phyloP scores from a whole-genome alignment of 1,139 yeast genomes.

The Saccharomyces pastorianus region DNA sequence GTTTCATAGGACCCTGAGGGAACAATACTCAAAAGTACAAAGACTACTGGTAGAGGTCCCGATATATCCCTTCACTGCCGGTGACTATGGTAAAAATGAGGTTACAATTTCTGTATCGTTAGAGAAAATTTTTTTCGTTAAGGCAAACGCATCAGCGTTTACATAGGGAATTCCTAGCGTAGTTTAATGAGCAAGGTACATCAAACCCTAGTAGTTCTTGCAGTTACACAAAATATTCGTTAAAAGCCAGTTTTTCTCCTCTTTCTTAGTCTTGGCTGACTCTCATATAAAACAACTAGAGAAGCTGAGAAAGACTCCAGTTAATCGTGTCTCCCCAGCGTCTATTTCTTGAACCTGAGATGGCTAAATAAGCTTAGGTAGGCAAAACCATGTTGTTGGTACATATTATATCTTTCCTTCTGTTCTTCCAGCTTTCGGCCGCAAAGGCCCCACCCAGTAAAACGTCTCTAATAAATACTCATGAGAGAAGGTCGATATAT shows the following conservation, averaged over 20 bases:
- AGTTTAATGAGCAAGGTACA: background rate
- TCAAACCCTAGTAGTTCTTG: background rate
- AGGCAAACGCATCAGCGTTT: background rate
- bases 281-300: background rate
- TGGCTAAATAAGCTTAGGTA: background rate
- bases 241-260: background rate
- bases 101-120: background rate
- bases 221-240: background rate
- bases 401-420: background rate
- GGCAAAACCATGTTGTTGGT: background rate
- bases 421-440: background rate
- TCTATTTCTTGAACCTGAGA: background rate
- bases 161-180: background rate
- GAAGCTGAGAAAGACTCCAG: background rate
- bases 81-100: background rate
- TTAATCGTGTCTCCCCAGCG: background rate
- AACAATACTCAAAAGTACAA: background rate
- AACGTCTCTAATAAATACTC: background rate
- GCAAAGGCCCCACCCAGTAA: background rate
- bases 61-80: background rate
- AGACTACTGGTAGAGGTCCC: background rate
- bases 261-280: background rate
- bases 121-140: background rate
- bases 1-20: background rate
- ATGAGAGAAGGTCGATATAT: background rate